These are phyloP conservation scores for Polygonum aviculare DNA, from an alignment of 148 eudicot genomes.

Conservation along the genomic window DNA sequence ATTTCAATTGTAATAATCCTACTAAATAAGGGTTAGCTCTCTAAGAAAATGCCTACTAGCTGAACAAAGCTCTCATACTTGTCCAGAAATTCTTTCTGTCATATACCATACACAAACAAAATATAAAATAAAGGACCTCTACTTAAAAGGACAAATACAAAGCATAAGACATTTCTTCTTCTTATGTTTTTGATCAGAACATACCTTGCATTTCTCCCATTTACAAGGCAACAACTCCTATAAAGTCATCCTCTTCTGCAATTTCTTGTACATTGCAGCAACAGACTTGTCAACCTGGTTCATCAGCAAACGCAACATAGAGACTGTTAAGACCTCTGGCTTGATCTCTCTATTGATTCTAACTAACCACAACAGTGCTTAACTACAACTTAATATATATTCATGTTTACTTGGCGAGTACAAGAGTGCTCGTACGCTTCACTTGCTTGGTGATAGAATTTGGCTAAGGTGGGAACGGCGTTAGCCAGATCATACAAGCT, in stretches of 20 bases:
- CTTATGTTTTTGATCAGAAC: background rate
- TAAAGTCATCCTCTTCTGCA: slow-evolving; percentile 80
- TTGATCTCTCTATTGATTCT: background rate
- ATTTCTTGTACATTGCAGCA: slow-evolving; percentile 65
- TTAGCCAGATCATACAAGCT: slow-evolving; percentile 95
- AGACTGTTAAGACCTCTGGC: background rate
- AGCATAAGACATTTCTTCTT: background rate
- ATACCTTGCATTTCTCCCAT: slow-evolving; percentile 99
- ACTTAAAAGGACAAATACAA: too few species aligned
- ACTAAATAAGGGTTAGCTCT: too few species aligned
- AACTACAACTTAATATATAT: slow-evolving; percentile 68
- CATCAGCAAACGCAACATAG: background rate
- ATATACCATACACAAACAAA: slow-evolving; percentile 5
- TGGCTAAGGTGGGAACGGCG: slow-evolving; percentile 82
- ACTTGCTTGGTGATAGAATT: slow-evolving; percentile 96
- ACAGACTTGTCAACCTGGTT: slow-evolving; percentile 81
- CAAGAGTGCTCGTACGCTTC: slow-evolving; percentile 96
- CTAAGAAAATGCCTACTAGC: slow-evolving; percentile 76
- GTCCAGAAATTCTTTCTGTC: slow-evolving; percentile 91
- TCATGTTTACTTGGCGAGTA: slow-evolving; percentile 74
- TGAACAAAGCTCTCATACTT: slow-evolving; percentile 87
- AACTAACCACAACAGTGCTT: background rate
- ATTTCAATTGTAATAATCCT: too few species aligned
- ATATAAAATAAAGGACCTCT: background rate
- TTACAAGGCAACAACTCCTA: slow-evolving; percentile 84